These are phyloP conservation scores for Globisporangium orthogonon DNA, from an alignment of 352 stramenopile species.

Conservation along the genomic window DNA sequence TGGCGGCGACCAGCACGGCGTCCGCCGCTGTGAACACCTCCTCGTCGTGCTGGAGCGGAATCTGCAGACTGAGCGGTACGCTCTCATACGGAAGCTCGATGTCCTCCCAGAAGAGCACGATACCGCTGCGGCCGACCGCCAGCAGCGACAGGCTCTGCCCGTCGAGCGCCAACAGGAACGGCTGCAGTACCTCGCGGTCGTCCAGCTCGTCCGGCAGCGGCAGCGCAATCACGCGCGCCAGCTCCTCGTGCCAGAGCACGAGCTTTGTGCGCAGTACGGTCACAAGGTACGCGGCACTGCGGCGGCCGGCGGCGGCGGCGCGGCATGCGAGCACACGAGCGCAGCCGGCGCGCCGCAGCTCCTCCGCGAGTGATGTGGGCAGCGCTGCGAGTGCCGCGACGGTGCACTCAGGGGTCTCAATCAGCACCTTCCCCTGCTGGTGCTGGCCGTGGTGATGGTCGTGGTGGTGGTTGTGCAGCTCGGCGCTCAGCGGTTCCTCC, in stretches of 20 bases:
- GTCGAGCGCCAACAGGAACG: slow-evolving; percentile 65
- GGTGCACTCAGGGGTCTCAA: slow-evolving; percentile 48
- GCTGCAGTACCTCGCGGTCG: slow-evolving; percentile 35
- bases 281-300: slow-evolving; percentile 52
- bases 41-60: slow-evolving; percentile 51
- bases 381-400: slow-evolving; percentile 39
- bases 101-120: slow-evolving; percentile 81
- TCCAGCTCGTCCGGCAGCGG: slow-evolving; percentile 51
- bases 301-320: slow-evolving; percentile 35
- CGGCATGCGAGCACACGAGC: slow-evolving; percentile 25
- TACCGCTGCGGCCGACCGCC: slow-evolving; percentile 47
- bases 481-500: slow-evolving; percentile 1
- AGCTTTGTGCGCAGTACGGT: slow-evolving; percentile 48
- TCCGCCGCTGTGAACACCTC: slow-evolving; percentile 39
- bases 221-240: slow-evolving; percentile 30
- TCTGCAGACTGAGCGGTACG: slow-evolving; percentile 71
- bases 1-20: slow-evolving; percentile 20
- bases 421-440: slow-evolving; percentile 24
- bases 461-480: slow-evolving; percentile 1
- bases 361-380: slow-evolving; percentile 20
- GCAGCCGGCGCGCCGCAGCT: slow-evolving; percentile 10
- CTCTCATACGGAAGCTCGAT: slow-evolving; percentile 74
- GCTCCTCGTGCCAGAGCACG: slow-evolving; percentile 62
- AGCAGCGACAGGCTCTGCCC: slow-evolving; percentile 67
- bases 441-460: slow-evolving; percentile 1